A percentile compares a stretch with the other conserved stretches of the same genome.
These are phyloP conservation scores for Aspergillus japonicus DNA, from an alignment of 2,329 filamentous ascomycete species.

Conservation along the genomic window DNA sequence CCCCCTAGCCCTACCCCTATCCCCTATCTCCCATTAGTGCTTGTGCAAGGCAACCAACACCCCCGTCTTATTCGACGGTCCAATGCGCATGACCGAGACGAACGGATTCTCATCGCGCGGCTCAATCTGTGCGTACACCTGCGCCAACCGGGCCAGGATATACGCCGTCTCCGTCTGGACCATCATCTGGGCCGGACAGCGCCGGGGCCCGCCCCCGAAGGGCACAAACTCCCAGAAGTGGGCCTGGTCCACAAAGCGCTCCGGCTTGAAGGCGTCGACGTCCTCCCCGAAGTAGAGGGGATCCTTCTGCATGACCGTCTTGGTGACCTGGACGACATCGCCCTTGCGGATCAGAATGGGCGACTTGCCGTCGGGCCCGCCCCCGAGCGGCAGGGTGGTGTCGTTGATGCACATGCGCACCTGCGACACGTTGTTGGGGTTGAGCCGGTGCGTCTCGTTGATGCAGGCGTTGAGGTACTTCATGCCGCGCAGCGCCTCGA, in stretches of 20 bases:
- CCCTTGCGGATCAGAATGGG: no score
- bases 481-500: neutral
- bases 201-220: slow-evolving; percentile 12
- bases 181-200: slow-evolving; percentile 16
- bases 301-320: no score
- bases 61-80: slow-evolving; percentile 13
- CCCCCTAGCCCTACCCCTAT: no score
- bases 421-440: slow-evolving; percentile 8
- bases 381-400: slow-evolving; percentile 24
- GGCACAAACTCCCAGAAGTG: slow-evolving; percentile 11
- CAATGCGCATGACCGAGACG: slow-evolving; percentile 10
- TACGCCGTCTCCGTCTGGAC: slow-evolving; percentile 11
- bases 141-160: slow-evolving; percentile 6
- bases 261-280: no score
- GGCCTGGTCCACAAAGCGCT: neutral
- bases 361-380: slow-evolving; percentile 11
- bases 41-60: neutral
- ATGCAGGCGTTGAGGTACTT: slow-evolving; percentile 9
- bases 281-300: no score
- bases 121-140: neutral
- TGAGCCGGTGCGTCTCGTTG: slow-evolving; percentile 16
- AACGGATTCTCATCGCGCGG: slow-evolving; percentile 7
- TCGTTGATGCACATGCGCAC: slow-evolving; percentile 19
- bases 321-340: no score
- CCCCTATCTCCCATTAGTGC: no score